Evolutionary conservation across 2,329 filamentous ascomycete species (phyloP), one percentile per base, ranked within the genome.

Genomic region (Talaromyces sp.): DNA sequence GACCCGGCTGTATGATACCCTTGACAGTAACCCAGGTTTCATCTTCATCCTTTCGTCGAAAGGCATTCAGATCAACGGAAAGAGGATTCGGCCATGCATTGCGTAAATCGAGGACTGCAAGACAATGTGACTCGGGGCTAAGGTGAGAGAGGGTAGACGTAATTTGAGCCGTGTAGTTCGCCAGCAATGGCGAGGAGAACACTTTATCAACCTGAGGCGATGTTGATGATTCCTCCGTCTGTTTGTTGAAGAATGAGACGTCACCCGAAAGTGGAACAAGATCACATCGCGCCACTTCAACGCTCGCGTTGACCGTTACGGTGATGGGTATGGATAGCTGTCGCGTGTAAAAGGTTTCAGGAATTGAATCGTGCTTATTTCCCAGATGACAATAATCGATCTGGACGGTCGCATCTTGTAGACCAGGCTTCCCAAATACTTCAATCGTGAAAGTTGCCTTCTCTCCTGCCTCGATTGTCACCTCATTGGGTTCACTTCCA

Each of bases 21-120:
- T 66, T 68, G 17, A 78, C 68, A 39, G 66, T 63, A 48, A 70
- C 70, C 40, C 67, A 61, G 57, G 60, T 67, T 62, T 58, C 65
- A 40, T 59, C 67, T 60, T 45, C 55, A 11, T 57, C 52, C 11
- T 56, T 31, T 28, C 65, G 61, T 48, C 76, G 69, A 46, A 68
- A 75, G 25, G 79, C 75, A 60, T 79, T 70, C 2, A 96, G 73
- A 28, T 80, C 81, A 2, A 94, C 81, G 6, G 82, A 79, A 67
- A 97, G 83, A 51, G 87, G 86, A 66, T 84, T 89, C 2, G 91
- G 91, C 92, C 92, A 97, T 0, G 89, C 86, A 68, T 97, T 97
- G 57, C 91, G 86, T 28, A 97, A 78, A 72, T 97, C 93, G 53
- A 97, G 78, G 1, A 94, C 78, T 2, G 96, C 75, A 37, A 96